Evolutionary conservation across 352 stramenopile genomes (phyloP), one percentile per base, ranked within the genome.

Genomic region (Pythium utonaiense): DNA sequence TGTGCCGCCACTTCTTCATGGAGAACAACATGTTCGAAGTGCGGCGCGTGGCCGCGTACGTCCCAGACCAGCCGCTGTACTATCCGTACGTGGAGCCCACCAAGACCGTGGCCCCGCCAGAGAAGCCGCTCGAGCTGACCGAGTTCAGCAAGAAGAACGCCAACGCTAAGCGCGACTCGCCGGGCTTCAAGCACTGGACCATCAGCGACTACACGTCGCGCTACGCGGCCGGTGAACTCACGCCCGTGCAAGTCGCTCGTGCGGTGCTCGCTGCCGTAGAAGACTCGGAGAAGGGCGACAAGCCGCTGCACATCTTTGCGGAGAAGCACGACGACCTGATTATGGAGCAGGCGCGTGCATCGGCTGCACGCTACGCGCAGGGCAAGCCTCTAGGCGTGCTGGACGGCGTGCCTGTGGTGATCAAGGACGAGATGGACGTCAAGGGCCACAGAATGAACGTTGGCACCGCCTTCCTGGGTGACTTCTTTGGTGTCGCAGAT

Each of bases 371-470:
- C 17, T 96, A 95, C 60, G 69, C 75, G n/a, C 62, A 69, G 30
- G 80, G 82, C 24, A 66, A 78, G 19, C 72, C 78, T 2, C 63
- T 95, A 9, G 83, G 87, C 17, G 73, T 96, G 24, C 63, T 97
- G 14, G 89, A 97, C 66, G 91, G 91, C 21, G 88, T 97, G 12
- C 88, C 87, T 0, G 73, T 97, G 13, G 82, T 75, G 3, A 75
- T 97, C 50, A 97, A 97, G 69, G 91, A 97, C 48, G 82, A 91
- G 57, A 70, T 96, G 48, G 70, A 80, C 21, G 77, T 95, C 25
- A 78, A 79, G 28, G 83, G 84, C 48, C 80, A 92, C 62, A 61
- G 59, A 19, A 85, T 83, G 54, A 85, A 76, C n/a, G 66, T 73
- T 2, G 91, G 89, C 12, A 93, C 87, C n/a, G 88, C 75, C 1